phyloP scores from a whole-genome alignment of 768 basidiomycete species.

The Calvatia gigantea region DNA sequence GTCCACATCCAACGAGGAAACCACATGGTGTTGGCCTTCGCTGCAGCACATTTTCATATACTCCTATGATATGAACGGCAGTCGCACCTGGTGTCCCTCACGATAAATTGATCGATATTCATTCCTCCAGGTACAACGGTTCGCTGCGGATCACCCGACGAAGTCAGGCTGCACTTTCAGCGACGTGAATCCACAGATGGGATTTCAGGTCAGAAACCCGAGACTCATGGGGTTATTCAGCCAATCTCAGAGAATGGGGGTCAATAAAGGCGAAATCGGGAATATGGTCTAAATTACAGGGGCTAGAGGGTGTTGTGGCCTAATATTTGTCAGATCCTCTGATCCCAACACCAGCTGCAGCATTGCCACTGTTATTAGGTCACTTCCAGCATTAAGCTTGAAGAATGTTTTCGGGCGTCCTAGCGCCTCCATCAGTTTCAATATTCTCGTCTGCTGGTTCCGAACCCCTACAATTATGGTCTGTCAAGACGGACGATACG shows the following conservation, averaged over 20 bases:
- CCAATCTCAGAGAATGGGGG: too few species aligned
- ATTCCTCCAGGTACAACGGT: neutral
- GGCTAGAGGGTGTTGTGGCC: too few species aligned
- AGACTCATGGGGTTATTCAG: neutral
- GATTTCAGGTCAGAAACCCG: neutral
- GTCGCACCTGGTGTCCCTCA: neutral
- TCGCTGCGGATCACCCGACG: neutral
- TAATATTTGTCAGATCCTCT: neutral
- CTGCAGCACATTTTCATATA: neutral
- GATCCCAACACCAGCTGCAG: neutral
- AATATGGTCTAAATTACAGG: too few species aligned
- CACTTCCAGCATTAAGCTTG: neutral
- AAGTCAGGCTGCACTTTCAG: neutral
- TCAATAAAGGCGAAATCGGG: too few species aligned
- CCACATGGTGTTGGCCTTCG: neutral
- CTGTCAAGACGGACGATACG: slow-evolving; percentile 38
- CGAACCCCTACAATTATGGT: slow-evolving; percentile 58
- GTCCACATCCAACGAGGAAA: neutral
- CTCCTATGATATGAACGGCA: neutral
- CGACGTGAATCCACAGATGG: neutral
- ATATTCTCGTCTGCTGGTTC: slow-evolving; percentile 73
- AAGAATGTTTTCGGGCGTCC: slow-evolving; percentile 52
- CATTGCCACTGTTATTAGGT: neutral
- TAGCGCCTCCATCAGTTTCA: slow-evolving; percentile 65
- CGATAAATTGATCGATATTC: neutral